Evolutionary conservation across 805 yeast genomes (phyloP), one percentile per base, ranked within the genome.

Genomic region (Saccharomycopsis microspora): DNA sequence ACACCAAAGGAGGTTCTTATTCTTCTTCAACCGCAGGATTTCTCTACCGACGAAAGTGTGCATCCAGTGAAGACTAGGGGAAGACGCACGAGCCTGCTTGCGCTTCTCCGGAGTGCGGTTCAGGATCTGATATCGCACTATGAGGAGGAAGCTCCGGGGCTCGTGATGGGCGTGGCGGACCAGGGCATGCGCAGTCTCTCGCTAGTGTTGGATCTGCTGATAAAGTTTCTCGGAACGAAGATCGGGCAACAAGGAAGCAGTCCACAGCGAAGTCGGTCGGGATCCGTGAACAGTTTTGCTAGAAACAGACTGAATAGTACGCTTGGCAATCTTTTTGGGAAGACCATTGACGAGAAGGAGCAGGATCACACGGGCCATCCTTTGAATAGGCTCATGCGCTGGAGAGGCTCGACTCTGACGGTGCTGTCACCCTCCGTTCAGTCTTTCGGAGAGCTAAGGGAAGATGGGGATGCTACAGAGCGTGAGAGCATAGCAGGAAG

Each of bases 171-270:
- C 32, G 53, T 41, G 10, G 53, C 53, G 4, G 53, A 50, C 30
- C 53, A 50, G 19, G 53, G 53, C n/a, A 10, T 50, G 28, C 39
- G 41, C 9, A 50, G 47, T 32, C 27, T 50, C 4, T 10, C 43
- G 4, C 38, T 45, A 9, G 54, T 49, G 5, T 45, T 51, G 27
- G 54, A 51, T 34, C 29, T 49, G 3, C 49, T 52, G 3, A 36
- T 51, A 34, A 51, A 51, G 31, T 51, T 48, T 36, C 11, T 51
- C 27, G 54, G 54, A 9, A 48, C 32, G 11, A 45, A 38, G 30
- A 51, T 51, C 27, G 37, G 44, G 5, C 32, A 32, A 5, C 29
- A 33, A 10, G 28, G 33, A 6, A 38, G 30, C 19, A 34, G 11
- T 10, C 36, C 10, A 11, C 33, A 44, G 19, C 38, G 51, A 36